Evolutionary conservation across 352 stramenopile genomes (phyloP).

Genomic region (Phytophthora fragariae): DNA sequence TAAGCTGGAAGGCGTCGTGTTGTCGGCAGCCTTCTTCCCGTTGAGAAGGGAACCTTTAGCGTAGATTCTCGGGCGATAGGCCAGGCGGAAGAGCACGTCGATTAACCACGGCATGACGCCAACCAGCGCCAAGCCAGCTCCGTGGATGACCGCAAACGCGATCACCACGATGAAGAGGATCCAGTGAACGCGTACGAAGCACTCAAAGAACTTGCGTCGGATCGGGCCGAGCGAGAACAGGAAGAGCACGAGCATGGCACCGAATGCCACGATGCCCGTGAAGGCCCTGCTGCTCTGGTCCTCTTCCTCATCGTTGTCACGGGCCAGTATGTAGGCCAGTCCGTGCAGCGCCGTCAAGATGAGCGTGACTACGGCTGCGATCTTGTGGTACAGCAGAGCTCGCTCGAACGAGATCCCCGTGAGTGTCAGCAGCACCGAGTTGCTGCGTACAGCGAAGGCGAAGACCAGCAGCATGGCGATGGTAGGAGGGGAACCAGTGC

Average conservation of each 20-base stretch:
- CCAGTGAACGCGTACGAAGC: slow-evolving; percentile 47
- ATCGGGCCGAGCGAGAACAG: slow-evolving; percentile 38
- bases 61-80: slow-evolving; percentile 21
- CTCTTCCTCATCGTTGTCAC: slow-evolving; percentile 7
- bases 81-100: slow-evolving; percentile 45
- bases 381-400: slow-evolving; percentile 52
- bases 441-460: slow-evolving; percentile 49
- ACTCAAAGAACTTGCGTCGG: slow-evolving; percentile 34
- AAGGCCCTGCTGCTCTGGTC: slow-evolving; percentile 1
- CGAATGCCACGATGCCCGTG: slow-evolving; percentile 32
- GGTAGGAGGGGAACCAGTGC: slow-evolving; percentile 26
- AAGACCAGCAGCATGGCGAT: slow-evolving; percentile 46
- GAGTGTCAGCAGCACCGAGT: slow-evolving; percentile 43
- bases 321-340: slow-evolving; percentile 36
- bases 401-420: slow-evolving; percentile 57
- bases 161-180: slow-evolving; percentile 50
- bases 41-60: slow-evolving; percentile 12
- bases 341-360: slow-evolving; percentile 41
- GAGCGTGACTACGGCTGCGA: slow-evolving; percentile 37
- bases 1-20: slow-evolving; percentile 1
- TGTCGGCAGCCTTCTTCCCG: neutral
- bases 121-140: slow-evolving; percentile 32
- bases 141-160: slow-evolving; percentile 45
- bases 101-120: slow-evolving; percentile 37
- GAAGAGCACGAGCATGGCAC: slow-evolving; percentile 34